Evolutionary conservation across 495 filamentous ascomycete species (phyloP).

Genomic region (Penicillium steckii): DNA sequence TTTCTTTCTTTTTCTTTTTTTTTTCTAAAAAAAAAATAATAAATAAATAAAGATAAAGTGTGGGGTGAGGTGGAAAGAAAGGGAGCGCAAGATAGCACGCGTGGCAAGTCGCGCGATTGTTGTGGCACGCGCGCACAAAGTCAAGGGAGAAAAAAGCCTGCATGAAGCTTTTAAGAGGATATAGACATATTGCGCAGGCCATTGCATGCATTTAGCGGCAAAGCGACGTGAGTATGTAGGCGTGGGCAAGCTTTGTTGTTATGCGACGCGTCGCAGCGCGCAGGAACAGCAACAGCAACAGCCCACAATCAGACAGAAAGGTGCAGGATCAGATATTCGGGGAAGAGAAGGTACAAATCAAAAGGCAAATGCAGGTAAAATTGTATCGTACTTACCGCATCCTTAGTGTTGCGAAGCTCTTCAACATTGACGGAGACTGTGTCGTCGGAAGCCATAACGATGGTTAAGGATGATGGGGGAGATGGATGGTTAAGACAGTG

Average conservation of each 20-base stretch:
- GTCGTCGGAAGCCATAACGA: slow-evolving; percentile 36
- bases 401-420: slow-evolving; percentile 61
- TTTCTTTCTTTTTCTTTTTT: too few relatives aligned
- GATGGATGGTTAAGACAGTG: slow-evolving; percentile 4
- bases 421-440: slow-evolving; percentile 53
- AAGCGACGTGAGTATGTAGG: not conserved
- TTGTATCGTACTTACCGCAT: slow-evolving; percentile 54
- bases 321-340: not conserved
- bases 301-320: slow-evolving; percentile 9
- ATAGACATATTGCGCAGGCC: not conserved
- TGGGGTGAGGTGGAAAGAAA: not conserved
- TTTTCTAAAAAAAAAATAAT: not conserved
- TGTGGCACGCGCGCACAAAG: not conserved
- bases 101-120: not conserved
- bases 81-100: not conserved
- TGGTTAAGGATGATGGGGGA: slow-evolving; percentile 1
- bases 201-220: slow-evolving; percentile 1
- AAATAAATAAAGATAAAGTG: not conserved
- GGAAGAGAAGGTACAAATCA: slow-evolving; percentile 2
- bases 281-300: slow-evolving; percentile 13
- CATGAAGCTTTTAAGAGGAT: not conserved
- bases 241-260: slow-evolving; percentile 10
- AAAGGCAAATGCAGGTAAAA: slow-evolving; percentile 4
- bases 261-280: slow-evolving; percentile 26
- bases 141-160: not conserved